Conservation (phyloP, 2,329 filamentous ascomycete genomes). For the Monosporascus ibericus region DNA sequence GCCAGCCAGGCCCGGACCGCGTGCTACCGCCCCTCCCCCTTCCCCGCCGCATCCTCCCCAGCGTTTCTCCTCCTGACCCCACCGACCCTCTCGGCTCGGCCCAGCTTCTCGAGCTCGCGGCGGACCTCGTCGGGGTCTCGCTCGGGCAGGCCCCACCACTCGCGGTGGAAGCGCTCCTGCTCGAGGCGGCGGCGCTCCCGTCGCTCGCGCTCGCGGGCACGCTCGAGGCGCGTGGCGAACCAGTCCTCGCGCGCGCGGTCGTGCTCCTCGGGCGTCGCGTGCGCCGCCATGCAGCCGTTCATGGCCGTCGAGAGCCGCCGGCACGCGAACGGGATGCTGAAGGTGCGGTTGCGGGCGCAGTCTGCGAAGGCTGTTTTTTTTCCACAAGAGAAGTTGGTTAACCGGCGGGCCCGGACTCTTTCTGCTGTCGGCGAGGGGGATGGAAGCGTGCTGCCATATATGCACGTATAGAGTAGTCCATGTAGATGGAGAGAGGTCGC, state of each 20-base stretch:
- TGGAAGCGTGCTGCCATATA: background rate
- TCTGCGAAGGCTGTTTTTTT: slow-evolving; percentile 72
- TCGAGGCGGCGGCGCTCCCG: slow-evolving; percentile 53
- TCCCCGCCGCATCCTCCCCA: slow-evolving; percentile 1
- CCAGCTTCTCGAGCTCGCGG: slow-evolving; percentile 45
- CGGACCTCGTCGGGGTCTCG: slow-evolving; percentile 45
- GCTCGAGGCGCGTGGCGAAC: slow-evolving; percentile 72
- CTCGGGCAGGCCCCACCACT: slow-evolving; percentile 61
- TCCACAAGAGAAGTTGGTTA: background rate
- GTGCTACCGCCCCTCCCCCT: slow-evolving; percentile 1
- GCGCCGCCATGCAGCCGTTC: slow-evolving; percentile 88
- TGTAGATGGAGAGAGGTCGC: background rate
- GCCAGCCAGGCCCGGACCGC: too few species aligned
- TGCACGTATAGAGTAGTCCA: background rate
- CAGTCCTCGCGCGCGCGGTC: slow-evolving; percentile 89
- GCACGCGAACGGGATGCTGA: slow-evolving; percentile 84
- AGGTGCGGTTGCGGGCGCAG: slow-evolving; percentile 79
- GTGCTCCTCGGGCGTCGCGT: slow-evolving; percentile 78
- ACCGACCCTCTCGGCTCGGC: slow-evolving; percentile 47
- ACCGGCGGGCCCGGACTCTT: background rate
- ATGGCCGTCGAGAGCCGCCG: slow-evolving; percentile 72
- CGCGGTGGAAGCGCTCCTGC: slow-evolving; percentile 59
- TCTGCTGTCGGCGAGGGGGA: background rate
- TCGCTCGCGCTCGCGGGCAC: slow-evolving; percentile 60
- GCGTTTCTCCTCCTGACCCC: slow-evolving; percentile 25